Evolutionary conservation across 306 rosid species (phyloP).

Genomic region (Cucurbita moschata): DNA sequence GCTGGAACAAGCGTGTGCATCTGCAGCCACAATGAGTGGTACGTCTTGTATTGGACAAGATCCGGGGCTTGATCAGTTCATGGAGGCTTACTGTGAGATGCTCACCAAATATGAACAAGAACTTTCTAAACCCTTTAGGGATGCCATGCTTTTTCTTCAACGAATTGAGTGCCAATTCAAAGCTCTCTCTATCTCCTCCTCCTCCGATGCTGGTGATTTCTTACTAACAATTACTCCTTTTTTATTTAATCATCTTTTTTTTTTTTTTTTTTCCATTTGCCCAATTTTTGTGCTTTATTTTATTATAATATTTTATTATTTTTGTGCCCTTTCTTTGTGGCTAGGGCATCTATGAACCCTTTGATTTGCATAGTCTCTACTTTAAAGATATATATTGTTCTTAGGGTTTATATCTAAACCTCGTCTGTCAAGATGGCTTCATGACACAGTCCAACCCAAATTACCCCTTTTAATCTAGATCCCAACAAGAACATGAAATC

Average conservation of each 20-base stretch:
- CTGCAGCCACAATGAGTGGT: slow-evolving; percentile 37
- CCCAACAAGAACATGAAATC: too few species aligned
- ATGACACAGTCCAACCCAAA: too few species aligned
- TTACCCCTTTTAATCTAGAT: too few species aligned
- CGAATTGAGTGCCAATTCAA: slow-evolving; percentile 72
- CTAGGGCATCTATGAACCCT: background rate
- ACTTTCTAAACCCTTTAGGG: slow-evolving; percentile 83
- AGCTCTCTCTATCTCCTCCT: slow-evolving; percentile 52
- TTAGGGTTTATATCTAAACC: background rate
- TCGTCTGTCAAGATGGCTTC: too few species aligned
- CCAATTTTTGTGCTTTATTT: too few species aligned
- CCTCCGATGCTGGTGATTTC: slow-evolving; percentile 12
- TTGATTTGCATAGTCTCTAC: background rate
- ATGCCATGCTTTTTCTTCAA: slow-evolving; percentile 85
- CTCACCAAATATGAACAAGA: slow-evolving; percentile 85
- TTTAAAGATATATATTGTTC: background rate
- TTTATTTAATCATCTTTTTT: background rate
- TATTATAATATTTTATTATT: background rate
- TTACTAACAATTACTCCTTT: background rate
- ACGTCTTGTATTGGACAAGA: slow-evolving; percentile 64
- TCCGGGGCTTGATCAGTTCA: slow-evolving; percentile 94
- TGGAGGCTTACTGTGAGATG: slow-evolving; percentile 99
- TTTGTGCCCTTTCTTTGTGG: background rate
- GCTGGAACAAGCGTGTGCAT: slow-evolving; percentile 61
- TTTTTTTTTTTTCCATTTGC: background rate